phyloP scores from a whole-genome alignment of 371 early-diverging fungal genomes.

The Mucor velutinosus region DNA sequence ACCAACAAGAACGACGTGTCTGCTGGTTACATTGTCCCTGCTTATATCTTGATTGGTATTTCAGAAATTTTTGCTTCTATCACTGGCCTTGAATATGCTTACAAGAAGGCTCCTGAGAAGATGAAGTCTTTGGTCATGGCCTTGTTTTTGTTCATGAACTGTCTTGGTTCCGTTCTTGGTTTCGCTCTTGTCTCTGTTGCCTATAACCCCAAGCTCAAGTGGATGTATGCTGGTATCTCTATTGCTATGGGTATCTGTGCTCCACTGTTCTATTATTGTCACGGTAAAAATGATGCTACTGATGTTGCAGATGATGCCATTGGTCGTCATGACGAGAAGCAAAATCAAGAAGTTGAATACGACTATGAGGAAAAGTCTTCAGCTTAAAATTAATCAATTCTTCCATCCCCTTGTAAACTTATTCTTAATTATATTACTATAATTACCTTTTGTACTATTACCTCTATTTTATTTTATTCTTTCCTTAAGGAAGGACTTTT shows the following conservation, averaged over 20 bases:
- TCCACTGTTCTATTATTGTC: slow-evolving; percentile 29
- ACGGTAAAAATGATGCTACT: slow-evolving; percentile 30
- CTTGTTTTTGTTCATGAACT: slow-evolving; percentile 70
- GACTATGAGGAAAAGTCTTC: slow-evolving; percentile 16
- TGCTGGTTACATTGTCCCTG: slow-evolving; percentile 69
- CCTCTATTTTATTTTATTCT: not conserved
- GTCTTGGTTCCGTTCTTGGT: slow-evolving; percentile 66
- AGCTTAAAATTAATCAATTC: slow-evolving; percentile 44
- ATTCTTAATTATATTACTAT: not conserved
- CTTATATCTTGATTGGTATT: slow-evolving; percentile 68
- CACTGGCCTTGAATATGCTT: slow-evolving; percentile 82
- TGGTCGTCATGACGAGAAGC: slow-evolving; percentile 15
- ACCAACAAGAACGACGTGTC: slow-evolving; percentile 55
- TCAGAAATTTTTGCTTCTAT: slow-evolving; percentile 81
- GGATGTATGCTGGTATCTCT: slow-evolving; percentile 63
- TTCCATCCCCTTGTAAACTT: not conserved
- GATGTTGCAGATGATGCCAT: slow-evolving; percentile 39
- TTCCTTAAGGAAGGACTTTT: not conserved
- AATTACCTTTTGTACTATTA: not conserved
- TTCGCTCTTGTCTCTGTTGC: slow-evolving; percentile 69
- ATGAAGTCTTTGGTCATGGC: slow-evolving; percentile 82
- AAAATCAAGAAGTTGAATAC: slow-evolving; percentile 5
- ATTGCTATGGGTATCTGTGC: slow-evolving; percentile 26
- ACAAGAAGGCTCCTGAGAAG: slow-evolving; percentile 69
- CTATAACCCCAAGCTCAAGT: slow-evolving; percentile 67